Conservation (phyloP, 192 early-diverging fungal species). For the Linnemannia hyalina region DNA sequence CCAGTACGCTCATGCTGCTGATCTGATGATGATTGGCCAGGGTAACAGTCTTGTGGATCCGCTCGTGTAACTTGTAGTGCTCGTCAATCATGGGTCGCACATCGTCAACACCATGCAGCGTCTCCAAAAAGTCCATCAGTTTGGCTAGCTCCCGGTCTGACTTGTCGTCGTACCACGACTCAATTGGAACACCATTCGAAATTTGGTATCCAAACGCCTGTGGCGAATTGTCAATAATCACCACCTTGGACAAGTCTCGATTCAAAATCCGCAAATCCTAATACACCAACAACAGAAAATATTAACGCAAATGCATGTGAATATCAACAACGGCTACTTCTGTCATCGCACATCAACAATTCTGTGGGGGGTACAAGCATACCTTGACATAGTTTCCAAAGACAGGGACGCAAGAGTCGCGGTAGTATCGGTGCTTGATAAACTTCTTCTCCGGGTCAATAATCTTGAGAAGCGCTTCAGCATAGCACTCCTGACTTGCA, state of each 20-base stretch:
- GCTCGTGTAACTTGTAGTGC: constrained; percentile 59
- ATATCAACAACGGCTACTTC: background rate
- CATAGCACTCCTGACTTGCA: constrained; percentile 82
- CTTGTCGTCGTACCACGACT: constrained; percentile 80
- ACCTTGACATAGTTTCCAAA: constrained; percentile 77
- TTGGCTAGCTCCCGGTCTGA: constrained; percentile 72
- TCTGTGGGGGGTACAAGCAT: background rate
- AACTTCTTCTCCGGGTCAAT: constrained; percentile 73
- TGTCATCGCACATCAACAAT: background rate
- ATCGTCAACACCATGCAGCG: constrained; percentile 70
- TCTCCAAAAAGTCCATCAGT: constrained; percentile 72
- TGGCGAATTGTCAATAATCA: constrained; percentile 81
- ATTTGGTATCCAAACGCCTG: constrained; percentile 83
- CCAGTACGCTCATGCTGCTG: constrained; percentile 33
- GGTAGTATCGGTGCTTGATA: constrained; percentile 77
- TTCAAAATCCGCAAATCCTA: constrained; percentile 77
- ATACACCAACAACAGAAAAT: background rate
- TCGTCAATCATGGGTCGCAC: constrained; percentile 75
- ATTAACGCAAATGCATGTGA: background rate
- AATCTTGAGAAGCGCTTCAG: constrained; percentile 70
- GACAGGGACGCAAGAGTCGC: constrained; percentile 76
- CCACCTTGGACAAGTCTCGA: constrained; percentile 70
- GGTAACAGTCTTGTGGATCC: constrained; percentile 27
- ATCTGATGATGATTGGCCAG: constrained; percentile 42
- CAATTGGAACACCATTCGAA: constrained; percentile 80